These are phyloP conservation scores for Cyclotella baltica DNA, from an alignment of 108 stramenopile species.

Conservation along the genomic window DNA sequence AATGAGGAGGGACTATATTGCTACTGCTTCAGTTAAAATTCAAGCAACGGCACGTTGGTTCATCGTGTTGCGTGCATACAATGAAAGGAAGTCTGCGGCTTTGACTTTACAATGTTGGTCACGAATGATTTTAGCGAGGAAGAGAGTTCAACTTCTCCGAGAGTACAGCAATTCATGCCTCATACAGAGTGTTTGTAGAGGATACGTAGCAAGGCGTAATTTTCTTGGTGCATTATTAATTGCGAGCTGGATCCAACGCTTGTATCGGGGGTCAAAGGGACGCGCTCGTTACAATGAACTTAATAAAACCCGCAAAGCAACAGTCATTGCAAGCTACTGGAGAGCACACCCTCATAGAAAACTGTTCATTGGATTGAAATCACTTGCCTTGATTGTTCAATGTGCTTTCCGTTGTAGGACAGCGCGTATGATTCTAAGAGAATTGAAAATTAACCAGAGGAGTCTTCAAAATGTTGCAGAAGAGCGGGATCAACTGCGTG, in stretches of 20 bases:
- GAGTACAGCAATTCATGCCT: conserved; percentile 31
- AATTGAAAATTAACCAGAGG: conserved; percentile 44
- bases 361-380: conserved; percentile 1
- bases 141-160: conserved; percentile 36
- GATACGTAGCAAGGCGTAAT: conserved; percentile 5
- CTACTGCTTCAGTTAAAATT: conserved; percentile 44
- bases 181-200: conserved; percentile 44
- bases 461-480: conserved; percentile 49
- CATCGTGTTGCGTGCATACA: conserved; percentile 33
- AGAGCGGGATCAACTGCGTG: conserved; percentile 46
- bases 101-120: conserved; percentile 49
- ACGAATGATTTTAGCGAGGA: conserved; percentile 31
- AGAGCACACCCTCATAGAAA: conserved; percentile 7
- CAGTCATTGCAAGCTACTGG: conserved; percentile 36
- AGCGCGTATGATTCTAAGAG: conserved; percentile 24
- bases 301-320: conserved; percentile 28
- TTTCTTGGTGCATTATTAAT: conserved; percentile 30
- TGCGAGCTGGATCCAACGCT: conserved; percentile 50
- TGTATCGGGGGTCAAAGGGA: conserved; percentile 41
- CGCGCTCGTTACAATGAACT: conserved; percentile 34
- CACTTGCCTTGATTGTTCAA: conserved; percentile 18
- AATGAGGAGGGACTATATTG: conserved; percentile 42
- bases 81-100: conserved; percentile 15
- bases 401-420: conserved; percentile 37
- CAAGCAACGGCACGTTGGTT: conserved; percentile 57